Base-by-base conservation (phyloP, 441 rosid genomes). In the Populus hybrid region DNA sequence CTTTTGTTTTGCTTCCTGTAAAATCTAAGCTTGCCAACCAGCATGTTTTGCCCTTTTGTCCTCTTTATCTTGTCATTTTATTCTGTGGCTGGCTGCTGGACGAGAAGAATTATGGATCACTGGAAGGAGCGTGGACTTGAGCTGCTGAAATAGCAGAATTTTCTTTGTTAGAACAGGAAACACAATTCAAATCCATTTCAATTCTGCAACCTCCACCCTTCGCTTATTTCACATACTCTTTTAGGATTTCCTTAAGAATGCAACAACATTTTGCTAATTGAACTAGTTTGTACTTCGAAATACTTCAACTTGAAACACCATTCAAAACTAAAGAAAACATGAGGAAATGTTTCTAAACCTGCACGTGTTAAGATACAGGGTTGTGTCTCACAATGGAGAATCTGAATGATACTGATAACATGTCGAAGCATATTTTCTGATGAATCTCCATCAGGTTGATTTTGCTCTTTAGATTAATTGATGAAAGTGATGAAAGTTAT, bases 1-100 rank as follows among this genome's bases (percentile, higher is more conserved):
- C 2, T 21, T 11, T 30, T 30, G 32, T 1, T 59, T 28, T 68
- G 68, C 73, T 76, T 74, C 82, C 85, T 79, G 82, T 40, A 71
- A 78, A 72, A 50, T 65, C 87, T 76, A 83, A 75, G 86, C 78
- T 78, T 32, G 38, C 20, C 61, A 36, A 57, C 74, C 35, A 79
- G 63, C 66, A 73, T 36, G 38, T 68, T 73, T 70, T 74, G 74
- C 75, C 65, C 69, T 77, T 73, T 69, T 69, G 30, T 69, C 54
- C 73, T 57, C 67, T 30, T 35, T 42, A 8, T 6, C n/a, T 12
- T 68, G 10, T 21, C 35, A 11, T 59, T 8, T 59, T 14, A 67
- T 10, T 26, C 36, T 67, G 5, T 14, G 36, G 42, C 4, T 28
- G 38, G 70, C 70, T 28, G 38, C 40, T 32, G 70, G 70, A 32